These are phyloP conservation scores for Liquidambar formosana DNA, from an alignment of 164 flowering plant genomes.

Conservation along the genomic window DNA sequence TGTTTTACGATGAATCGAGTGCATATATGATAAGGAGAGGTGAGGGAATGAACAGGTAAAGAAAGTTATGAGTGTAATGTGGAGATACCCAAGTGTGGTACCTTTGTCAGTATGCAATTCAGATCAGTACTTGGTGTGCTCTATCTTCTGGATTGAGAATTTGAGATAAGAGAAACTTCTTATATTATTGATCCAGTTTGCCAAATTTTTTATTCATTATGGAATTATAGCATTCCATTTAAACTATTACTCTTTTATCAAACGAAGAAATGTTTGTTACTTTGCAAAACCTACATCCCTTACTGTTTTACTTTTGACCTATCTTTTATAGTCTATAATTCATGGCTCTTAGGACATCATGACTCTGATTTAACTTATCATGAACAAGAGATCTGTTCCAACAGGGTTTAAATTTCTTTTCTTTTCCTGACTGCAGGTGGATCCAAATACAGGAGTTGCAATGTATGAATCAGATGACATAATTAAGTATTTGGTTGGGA, in stretches of 20 bases:
- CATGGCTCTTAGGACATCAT: neutral
- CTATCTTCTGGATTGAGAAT: neutral
- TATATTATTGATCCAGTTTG: neutral
- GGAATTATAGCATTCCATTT: neutral
- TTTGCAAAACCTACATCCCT: no score
- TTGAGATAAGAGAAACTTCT: neutral
- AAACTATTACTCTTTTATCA: no score
- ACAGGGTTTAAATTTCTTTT: neutral
- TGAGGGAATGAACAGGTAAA: neutral
- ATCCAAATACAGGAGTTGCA: constrained; percentile 92
- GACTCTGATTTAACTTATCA: neutral
- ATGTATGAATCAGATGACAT: constrained; percentile 99
- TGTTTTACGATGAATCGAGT: no score
- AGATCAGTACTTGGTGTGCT: neutral
- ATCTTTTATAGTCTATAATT: neutral
- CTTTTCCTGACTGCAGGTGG: constrained; percentile 62
- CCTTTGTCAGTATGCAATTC: neutral
- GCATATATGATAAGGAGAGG: neutral
- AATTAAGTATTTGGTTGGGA: constrained; percentile 80
- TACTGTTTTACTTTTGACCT: neutral
- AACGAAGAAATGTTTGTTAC: no score
- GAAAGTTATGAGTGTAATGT: neutral
- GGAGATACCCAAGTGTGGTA: neutral
- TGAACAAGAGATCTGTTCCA: neutral
- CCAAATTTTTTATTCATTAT: neutral